These are phyloP conservation scores for Heliamphora pulchella DNA, from an alignment of 179 eudicot species.

Conservation along the genomic window DNA sequence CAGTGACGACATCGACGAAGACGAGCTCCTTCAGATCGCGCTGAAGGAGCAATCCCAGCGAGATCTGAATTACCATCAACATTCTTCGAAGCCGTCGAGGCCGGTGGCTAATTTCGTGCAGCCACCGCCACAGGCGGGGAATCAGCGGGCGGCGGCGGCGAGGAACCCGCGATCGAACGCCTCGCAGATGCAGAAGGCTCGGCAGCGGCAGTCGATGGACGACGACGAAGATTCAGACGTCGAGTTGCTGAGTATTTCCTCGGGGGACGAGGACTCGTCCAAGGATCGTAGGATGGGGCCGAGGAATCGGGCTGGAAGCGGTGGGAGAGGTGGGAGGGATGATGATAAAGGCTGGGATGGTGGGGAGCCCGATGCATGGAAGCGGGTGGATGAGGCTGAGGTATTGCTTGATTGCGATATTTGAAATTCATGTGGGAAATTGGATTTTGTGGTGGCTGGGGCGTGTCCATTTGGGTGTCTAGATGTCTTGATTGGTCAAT, in stretches of 20 bases:
- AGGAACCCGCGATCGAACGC: constrained; percentile 22
- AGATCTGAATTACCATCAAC: constrained; percentile 25
- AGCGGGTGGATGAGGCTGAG: constrained; percentile 89
- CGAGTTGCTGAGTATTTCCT: constrained; percentile 90
- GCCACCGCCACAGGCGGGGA: constrained; percentile 38
- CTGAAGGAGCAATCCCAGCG: constrained; percentile 41
- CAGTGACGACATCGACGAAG: constrained; percentile 41
- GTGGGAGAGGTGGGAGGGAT: constrained; percentile 33
- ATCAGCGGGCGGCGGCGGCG: constrained; percentile 11
- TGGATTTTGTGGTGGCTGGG: neutral
- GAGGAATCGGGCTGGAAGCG: constrained; percentile 14
- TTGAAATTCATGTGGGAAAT: too few species aligned
- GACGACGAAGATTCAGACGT: constrained; percentile 92
- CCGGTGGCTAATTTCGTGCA: constrained; percentile 75
- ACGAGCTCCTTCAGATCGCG: constrained; percentile 50
- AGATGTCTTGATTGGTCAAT: neutral
- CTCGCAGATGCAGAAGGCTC: constrained; percentile 10
- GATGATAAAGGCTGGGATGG: constrained; percentile 70
- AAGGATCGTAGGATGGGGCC: constrained; percentile 29
- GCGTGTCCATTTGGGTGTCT: neutral
- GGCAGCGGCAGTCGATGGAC: constrained; percentile 38
- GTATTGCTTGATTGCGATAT: constrained; percentile 21
- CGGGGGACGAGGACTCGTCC: constrained; percentile 80
- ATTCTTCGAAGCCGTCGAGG: constrained; percentile 30
- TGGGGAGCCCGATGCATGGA: constrained; percentile 84